Evolutionary conservation across 2,329 filamentous ascomycete species (phyloP), one percentile per base, ranked within the genome.

Genomic region (Penicillium sp.): DNA sequence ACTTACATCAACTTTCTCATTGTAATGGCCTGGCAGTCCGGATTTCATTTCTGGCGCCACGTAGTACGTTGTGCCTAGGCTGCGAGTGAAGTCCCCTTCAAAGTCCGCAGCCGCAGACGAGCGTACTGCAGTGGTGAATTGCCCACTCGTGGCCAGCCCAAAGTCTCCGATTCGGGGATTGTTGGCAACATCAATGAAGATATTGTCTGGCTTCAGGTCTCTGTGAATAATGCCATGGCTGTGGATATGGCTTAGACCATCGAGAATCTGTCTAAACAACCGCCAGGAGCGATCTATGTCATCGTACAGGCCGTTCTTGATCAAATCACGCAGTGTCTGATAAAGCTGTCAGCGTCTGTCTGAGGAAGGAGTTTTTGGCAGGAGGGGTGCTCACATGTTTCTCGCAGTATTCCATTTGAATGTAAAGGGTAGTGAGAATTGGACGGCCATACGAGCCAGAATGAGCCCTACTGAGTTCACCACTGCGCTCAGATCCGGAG

Each of bases 371-470:
- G 3, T 18, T 5, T 12, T 32, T 32, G 8, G 29, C 11, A 32
- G 11, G 29, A 32, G 11, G 11, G 5, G 3, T 36, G 45, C 78
- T 67, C 72, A 85, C 83, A 56, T 87, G 82, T 64, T 91, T 93
- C 66, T 97, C 91, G 63, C 93, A 98, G 58, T 96, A 95, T 65
- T 98, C 93, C 93, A 98, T 98, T 51, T 95, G 93, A 47, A 98
- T 97, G 66, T 96, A 98, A 37, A 98, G 77, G 5, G 90, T 84
- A 0, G 86, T 90, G 45, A 80, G 81, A 51, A 80, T 78, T 4
- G 80, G 75, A 47, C 78, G 74, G 18, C 73, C 71, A 46, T 71
- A 68, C 11, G 76, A 76, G 45, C 72, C 72, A 13, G 75, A 76
- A 44, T 70, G 68, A 39, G 69, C 66, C 9, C 73, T 66, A 53